phyloP scores from a whole-genome alignment of 805 yeast species.

The Kazachstania kunashirensis region DNA sequence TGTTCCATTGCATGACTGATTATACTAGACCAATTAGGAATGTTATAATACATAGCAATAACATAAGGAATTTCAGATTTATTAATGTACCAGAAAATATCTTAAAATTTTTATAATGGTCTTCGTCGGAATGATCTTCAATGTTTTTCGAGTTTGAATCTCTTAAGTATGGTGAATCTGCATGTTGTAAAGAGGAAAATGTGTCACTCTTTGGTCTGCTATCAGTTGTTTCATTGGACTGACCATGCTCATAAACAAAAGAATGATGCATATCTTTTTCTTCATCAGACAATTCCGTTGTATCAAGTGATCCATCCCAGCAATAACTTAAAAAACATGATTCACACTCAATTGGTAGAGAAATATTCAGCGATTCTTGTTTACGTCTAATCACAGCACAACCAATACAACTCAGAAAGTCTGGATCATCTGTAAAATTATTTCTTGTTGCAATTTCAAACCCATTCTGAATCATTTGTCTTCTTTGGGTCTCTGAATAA shows the following conservation, averaged over 20 bases:
- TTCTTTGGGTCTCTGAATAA: conserved; percentile 48
- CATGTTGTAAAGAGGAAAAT: not conserved
- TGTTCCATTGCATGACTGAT: too few species aligned
- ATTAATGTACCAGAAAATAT: conserved; percentile 3
- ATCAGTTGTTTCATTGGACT: not conserved
- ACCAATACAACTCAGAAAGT: conserved; percentile 67
- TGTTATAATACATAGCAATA: conserved; percentile 9
- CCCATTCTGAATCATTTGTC: conserved; percentile 60
- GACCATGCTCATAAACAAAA: conserved; percentile 11
- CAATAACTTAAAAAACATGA: conserved; percentile 65
- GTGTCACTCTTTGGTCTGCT: not conserved
- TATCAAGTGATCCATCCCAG: conserved; percentile 40
- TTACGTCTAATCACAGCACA: conserved; percentile 78
- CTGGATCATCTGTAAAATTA: conserved; percentile 56
- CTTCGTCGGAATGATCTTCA: conserved; percentile 1
- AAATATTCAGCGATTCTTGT: conserved; percentile 53
- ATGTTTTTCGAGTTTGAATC: conserved; percentile 7
- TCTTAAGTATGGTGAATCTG: conserved; percentile 6
- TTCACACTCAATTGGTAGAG: conserved; percentile 60
- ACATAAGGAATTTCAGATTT: conserved; percentile 8
- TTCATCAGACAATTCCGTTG: conserved; percentile 21
- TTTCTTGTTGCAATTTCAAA: conserved; percentile 56
- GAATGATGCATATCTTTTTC: conserved; percentile 13
- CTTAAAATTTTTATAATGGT: conserved; percentile 1
- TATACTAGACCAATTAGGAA: conserved; percentile 8